Conservation (phyloP, 768 basidiomycete species). For the Postia placenta region DNA sequence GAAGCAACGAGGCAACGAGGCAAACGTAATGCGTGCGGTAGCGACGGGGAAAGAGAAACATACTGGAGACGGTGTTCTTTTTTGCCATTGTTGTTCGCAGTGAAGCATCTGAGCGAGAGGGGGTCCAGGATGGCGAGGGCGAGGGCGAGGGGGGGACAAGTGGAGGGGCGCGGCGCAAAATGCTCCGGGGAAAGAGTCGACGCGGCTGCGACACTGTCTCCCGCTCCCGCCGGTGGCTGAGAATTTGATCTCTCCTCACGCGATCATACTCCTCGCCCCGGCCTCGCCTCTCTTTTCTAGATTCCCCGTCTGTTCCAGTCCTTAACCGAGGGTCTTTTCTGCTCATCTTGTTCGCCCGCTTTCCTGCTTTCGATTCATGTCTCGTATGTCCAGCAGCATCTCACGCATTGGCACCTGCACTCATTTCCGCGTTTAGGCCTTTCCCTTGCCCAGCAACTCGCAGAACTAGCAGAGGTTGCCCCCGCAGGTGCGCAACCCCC, state of each 20-base stretch:
- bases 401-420: conserved; percentile 1
- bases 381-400: not conserved
- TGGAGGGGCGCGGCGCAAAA: conserved; percentile 13
- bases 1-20: conserved; percentile 6
- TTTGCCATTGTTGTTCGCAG: conserved; percentile 17
- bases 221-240: not conserved
- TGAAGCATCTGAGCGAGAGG: conserved; percentile 16
- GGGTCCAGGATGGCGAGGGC: conserved; percentile 19
- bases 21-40: conserved; percentile 3
- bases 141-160: conserved; percentile 2
- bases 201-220: not conserved
- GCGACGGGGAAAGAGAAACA: conserved; percentile 3
- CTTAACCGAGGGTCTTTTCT: no score
- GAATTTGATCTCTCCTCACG: not conserved
- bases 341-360: not conserved
- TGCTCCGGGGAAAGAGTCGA: conserved; percentile 8
- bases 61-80: conserved; percentile 18
- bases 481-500: conserved; percentile 49
- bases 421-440: conserved; percentile 30
- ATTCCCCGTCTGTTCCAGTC: conserved; percentile 4
- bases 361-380: not conserved
- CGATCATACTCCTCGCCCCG: conserved; percentile 4
- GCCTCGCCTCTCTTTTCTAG: conserved; percentile 5
- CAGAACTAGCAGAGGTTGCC: conserved; percentile 65
- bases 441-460: conserved; percentile 76